Evolutionary conservation across 1,284 basidiomycete species (phyloP).

Genomic region (Pseudozyma pruni): DNA sequence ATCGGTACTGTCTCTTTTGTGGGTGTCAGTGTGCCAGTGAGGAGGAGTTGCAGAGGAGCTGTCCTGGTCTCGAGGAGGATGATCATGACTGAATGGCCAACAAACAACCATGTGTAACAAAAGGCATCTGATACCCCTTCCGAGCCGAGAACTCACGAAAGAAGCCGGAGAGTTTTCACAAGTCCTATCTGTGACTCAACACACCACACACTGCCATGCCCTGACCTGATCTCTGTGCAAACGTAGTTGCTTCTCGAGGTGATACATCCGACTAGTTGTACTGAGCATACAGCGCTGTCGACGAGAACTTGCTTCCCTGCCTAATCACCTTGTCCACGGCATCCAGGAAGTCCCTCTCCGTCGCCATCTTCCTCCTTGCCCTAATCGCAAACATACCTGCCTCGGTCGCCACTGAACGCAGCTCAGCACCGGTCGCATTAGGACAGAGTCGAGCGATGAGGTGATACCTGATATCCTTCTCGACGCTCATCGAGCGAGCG

Average conservation of each 20-base stretch:
- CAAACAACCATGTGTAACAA: not conserved
- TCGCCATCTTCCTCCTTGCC: constrained; percentile 93
- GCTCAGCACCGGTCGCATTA: constrained; percentile 96
- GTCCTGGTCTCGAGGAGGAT: constrained; percentile 46
- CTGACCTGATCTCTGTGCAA: constrained; percentile 1
- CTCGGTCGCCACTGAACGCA: constrained; percentile 95
- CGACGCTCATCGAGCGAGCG: constrained; percentile 94
- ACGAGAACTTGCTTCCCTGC: constrained; percentile 96
- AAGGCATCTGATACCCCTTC: constrained; percentile 18
- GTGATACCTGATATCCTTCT: constrained; percentile 96
- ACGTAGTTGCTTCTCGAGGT: constrained; percentile 6
- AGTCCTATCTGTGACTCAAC: not conserved
- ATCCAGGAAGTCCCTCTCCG: constrained; percentile 96
- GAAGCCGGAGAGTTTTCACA: too few species aligned
- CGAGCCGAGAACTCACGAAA: too few species aligned
- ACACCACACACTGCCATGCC: not conserved
- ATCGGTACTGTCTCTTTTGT: constrained; percentile 51
- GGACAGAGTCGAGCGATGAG: constrained; percentile 96
- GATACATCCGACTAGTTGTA: constrained; percentile 39
- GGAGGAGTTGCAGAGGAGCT: constrained; percentile 20
- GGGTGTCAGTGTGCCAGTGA: constrained; percentile 30
- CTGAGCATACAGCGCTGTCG: constrained; percentile 63
- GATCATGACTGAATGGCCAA: constrained; percentile 53
- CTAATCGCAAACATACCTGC: constrained; percentile 99
- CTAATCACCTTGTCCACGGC: constrained; percentile 98